These are phyloP conservation scores for Aspergillus novoparasiticus DNA, from an alignment of 2,329 filamentous ascomycete species.

Conservation along the genomic window DNA sequence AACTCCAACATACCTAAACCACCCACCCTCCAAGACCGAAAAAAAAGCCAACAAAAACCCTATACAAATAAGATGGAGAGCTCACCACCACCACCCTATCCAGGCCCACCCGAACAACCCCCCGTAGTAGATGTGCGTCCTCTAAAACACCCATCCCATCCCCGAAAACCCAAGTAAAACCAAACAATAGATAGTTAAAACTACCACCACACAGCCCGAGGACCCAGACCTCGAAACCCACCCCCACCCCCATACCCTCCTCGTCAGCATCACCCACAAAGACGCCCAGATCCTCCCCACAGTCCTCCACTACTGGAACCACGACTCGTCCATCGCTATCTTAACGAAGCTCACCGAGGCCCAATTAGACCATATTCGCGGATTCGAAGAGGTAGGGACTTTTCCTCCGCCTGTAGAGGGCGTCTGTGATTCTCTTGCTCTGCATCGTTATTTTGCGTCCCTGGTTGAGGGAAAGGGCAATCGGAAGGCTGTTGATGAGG, in stretches of 20 bases:
- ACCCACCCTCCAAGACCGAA: background rate
- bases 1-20: background rate
- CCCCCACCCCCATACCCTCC: background rate
- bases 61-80: background rate
- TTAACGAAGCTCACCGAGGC: background rate
- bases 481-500: background rate
- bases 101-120: background rate
- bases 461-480: background rate
- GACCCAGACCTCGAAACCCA: background rate
- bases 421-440: background rate
- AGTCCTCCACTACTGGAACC: background rate
- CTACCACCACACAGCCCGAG: background rate
- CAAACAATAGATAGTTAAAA: background rate
- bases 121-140: background rate
- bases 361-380: background rate
- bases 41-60: background rate
- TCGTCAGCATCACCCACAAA: background rate
- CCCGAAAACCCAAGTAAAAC: background rate
- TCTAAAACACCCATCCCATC: background rate
- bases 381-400: background rate
- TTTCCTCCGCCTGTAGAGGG: background rate
- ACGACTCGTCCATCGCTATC: background rate
- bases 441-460: background rate
- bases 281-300: background rate
- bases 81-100: background rate